Evolutionary conservation across 176 grass and related monocot species (phyloP), one percentile per base, ranked within the genome.

Genomic region (Ensete glaucum): DNA sequence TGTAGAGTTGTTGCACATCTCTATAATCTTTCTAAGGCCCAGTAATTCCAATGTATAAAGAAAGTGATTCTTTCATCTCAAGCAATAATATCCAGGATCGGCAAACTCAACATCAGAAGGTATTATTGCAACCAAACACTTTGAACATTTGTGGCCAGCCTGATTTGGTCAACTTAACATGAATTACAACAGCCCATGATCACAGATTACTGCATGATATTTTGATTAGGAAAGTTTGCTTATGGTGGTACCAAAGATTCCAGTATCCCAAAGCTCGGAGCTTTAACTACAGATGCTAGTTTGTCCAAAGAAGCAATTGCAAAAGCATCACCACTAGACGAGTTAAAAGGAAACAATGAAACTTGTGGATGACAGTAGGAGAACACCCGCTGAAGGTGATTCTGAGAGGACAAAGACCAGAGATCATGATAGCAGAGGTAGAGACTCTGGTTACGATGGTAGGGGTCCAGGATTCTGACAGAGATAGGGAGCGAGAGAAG

Each of bases 1-100:
- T 93, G 94, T 67, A 90, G 88, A 50, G 88, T 98, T 68, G 83
- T 98, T 75, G 88, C 94, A 9, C 83, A 90, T 73, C 86, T 98
- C 22, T 98, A 93, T 75, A 89, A 72, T 77, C 80, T 90, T 54
- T 88, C 85, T 24, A 93, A 91, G 86, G 73, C 90, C 57, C 82
- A 91, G 15, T 91, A 87, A 89, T 93, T 74, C 75, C 85, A 80
- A 88, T 93, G 53, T 91, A 87, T 76, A 98, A 89, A 78, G 94
- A 98, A 24, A 86, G 87, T 75, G 90, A 93, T 79, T 89, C 90
- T 57, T 93, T 98, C 54, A 89, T 81, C 79, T 59, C 73, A 54
- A 53, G 67, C 71, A 87, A 77, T 63, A 90, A 75, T 72, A 72
- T 67, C 8, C 27, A 20, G n/a, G 88, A 89, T 29, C 11, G 78